These are phyloP conservation scores for Beauveria pseudobassiana DNA, from an alignment of 2,329 filamentous ascomycete species.

Conservation along the genomic window DNA sequence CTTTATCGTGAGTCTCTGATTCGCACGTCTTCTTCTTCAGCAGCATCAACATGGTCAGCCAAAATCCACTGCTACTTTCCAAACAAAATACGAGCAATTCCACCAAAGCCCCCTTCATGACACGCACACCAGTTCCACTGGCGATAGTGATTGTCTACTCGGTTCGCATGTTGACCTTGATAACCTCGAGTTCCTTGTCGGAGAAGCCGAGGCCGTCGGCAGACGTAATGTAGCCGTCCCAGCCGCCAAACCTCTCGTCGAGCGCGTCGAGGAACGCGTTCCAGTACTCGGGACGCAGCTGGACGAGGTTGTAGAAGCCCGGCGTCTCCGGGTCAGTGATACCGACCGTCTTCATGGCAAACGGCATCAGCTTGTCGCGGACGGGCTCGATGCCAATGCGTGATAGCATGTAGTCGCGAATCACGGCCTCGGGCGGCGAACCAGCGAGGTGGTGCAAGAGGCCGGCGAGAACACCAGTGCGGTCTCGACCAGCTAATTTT, in stretches of 20 bases:
- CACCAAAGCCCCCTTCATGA: background rate
- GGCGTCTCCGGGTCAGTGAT: constrained; percentile 31
- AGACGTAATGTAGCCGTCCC: constrained; percentile 39
- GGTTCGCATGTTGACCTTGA: constrained; percentile 38
- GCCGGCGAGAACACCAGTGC: constrained; percentile 44
- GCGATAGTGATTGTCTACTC: background rate
- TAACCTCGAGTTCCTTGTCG: constrained; percentile 35
- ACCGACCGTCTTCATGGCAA: constrained; percentile 31
- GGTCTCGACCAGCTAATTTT: constrained; percentile 42
- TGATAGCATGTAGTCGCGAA: constrained; percentile 46
- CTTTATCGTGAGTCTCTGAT: background rate
- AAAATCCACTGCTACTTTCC: background rate
- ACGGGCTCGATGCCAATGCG: constrained; percentile 45
- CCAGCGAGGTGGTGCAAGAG: constrained; percentile 45
- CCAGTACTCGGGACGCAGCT: constrained; percentile 37
- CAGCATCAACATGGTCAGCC: background rate
- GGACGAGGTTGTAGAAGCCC: constrained; percentile 42
- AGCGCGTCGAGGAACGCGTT: constrained; percentile 37
- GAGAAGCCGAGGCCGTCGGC: constrained; percentile 38
- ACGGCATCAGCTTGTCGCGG: constrained; percentile 37
- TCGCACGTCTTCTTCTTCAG: background rate
- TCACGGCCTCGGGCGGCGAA: constrained; percentile 32
- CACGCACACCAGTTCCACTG: background rate
- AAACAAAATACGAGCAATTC: background rate
- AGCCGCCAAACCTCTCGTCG: constrained; percentile 38